Conservation (phyloP, 371 early-diverging fungal species). For the Rhizopus sp. region DNA sequence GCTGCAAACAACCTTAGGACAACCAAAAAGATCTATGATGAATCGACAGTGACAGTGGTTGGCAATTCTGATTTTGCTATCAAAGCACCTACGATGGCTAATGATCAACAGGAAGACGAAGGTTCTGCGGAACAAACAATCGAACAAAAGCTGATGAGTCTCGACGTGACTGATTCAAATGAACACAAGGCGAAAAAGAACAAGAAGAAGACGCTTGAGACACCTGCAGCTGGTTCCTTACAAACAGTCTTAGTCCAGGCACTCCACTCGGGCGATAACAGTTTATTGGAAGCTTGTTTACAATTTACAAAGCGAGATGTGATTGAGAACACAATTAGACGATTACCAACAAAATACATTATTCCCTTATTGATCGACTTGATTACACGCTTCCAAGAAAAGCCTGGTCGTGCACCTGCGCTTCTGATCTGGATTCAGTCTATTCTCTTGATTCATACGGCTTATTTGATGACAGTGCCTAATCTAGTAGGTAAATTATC, state of each 20-base stretch:
- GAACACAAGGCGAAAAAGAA: slow-evolving; percentile 18
- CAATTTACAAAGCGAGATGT: slow-evolving; percentile 60
- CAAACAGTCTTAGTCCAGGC: slow-evolving; percentile 79
- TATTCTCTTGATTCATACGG: slow-evolving; percentile 67
- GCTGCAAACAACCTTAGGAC: slow-evolving; percentile 54
- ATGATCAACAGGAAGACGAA: slow-evolving; percentile 13
- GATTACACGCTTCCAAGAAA: slow-evolving; percentile 64
- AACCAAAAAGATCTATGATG: slow-evolving; percentile 53
- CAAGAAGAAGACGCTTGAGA: slow-evolving; percentile 22
- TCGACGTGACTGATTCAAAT: slow-evolving; percentile 32
- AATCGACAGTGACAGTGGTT: slow-evolving; percentile 44
- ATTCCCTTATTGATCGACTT: slow-evolving; percentile 72
- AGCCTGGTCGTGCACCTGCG: slow-evolving; percentile 64
- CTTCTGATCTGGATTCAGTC: slow-evolving; percentile 79
- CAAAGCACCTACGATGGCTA: slow-evolving; percentile 32
- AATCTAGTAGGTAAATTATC: slow-evolving; percentile 65
- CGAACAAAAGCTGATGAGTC: slow-evolving; percentile 36
- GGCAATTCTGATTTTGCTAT: slow-evolving; percentile 46
- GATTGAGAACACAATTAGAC: slow-evolving; percentile 68
- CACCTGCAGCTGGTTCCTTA: slow-evolving; percentile 62
- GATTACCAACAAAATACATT: slow-evolving; percentile 72
- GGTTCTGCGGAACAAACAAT: slow-evolving; percentile 32
- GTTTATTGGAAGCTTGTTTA: slow-evolving; percentile 70
- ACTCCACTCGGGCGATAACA: slow-evolving; percentile 69
- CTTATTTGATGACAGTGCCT: slow-evolving; percentile 73